These are phyloP conservation scores for Triticum aestivum DNA, from an alignment of 176 grass and related monocot species.

Conservation along the genomic window IWGSC_CS_RefSeq_v2.1 NC_057810.1:50832887-50833386, in stretches of 20 bases:
- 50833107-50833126: too few species aligned
- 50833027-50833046: not conserved
- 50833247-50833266: not conserved
- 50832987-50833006: too few species aligned
- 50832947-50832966: too few species aligned
- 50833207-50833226: not conserved
- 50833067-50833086: too few species aligned
- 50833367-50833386: not conserved
- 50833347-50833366: not conserved
- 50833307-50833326: not conserved
- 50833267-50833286: not conserved
- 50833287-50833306: not conserved
- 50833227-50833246: not conserved
- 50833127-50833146: too few species aligned
- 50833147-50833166: not conserved
- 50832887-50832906: too few species aligned
- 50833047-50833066: not conserved
- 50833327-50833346: not conserved
- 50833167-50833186: not conserved
- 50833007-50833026: too few species aligned
- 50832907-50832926: too few species aligned
- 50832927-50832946: too few species aligned
- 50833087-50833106: too few species aligned
- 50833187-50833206: not conserved
- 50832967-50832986: too few species aligned